Evolutionary conservation across 2,329 filamentous ascomycete species (phyloP).

Genomic region (Alternaria burnsii): DNA sequence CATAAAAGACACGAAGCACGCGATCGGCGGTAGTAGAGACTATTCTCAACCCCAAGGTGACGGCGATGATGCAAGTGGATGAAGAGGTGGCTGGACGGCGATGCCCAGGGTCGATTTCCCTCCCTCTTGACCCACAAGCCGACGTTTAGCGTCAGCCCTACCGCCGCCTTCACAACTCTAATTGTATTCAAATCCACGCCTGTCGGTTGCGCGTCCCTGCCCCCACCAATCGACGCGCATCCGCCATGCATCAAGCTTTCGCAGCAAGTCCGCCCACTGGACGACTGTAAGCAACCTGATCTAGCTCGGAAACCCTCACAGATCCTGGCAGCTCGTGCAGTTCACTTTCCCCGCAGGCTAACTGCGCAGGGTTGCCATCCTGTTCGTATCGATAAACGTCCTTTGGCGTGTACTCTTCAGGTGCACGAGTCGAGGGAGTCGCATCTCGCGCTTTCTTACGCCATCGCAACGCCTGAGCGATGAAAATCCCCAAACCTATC

Average conservation of each 20-base stretch:
- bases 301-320: neutral
- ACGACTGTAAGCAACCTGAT: neutral
- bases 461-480: constrained; percentile 19
- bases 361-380: neutral
- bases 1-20: no score
- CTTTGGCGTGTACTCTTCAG: neutral
- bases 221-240: neutral
- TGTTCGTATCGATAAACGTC: constrained; percentile 6
- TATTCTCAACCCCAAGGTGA: neutral
- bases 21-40: neutral
- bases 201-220: no score
- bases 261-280: neutral
- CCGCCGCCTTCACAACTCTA: neutral
- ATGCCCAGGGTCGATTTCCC: neutral
- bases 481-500: constrained; percentile 12
- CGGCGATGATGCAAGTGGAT: neutral
- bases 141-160: neutral
- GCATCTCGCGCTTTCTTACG: constrained; percentile 1
- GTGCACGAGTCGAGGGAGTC: neutral
- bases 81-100: neutral
- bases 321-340: constrained; percentile 8
- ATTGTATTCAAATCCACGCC: neutral
- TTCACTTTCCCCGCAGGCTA: constrained; percentile 7
- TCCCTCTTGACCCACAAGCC: neutral
- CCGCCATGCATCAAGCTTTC: neutral